Base-by-base conservation (phyloP, 2,329 filamentous ascomycete genomes). In the Taxawa tesnikishii region DNA sequence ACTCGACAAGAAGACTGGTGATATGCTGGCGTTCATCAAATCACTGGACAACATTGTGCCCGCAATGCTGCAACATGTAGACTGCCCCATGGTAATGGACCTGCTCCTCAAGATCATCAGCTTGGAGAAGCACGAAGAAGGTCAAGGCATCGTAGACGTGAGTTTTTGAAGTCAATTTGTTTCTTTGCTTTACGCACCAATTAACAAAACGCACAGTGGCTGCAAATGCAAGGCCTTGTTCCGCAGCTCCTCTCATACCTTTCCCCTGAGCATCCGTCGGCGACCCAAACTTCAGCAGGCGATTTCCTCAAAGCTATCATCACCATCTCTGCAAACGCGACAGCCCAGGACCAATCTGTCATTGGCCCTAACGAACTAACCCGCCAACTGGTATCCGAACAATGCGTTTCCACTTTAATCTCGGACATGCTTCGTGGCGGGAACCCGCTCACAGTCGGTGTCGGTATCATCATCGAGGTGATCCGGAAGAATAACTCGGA, bases 401-500 rank as follows among this genome's bases (percentile, higher is more conserved):
- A 73, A 11, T 96, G 87, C 46, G 75, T 94, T 31, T 73, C 88
- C 49, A 75, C 75, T 38, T 70, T 98, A n/a, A 83, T 96, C 38
- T 65, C 71, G 10, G 83, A 88, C 47, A 98, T 98, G 90, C 72
- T 96, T 10, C 72, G 78, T 31, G 90, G 90, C 24, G 90, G 90
- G 15, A 96, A 98, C 48, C 81, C 90, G 5, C 61, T 98, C 37
- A 96, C 88, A 0, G 92, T 96, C 11, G 90, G 90, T 30, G 90
- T 98, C 8, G 90, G 90, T 13, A 94, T 96, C 48, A 74, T 98
- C 19, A 98, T 98, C 42, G 90, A 98, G 59, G 90, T 98, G 28
- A 98, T 98, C 53, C 75, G 90, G 38, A 98, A 98, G 63, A 98
- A 98, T 59, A 98, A 98, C 55, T 96, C 90, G 0, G 90, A 98